A percentile compares a stretch with the other conserved stretches of the same genome.
phyloP scores from a whole-genome alignment of 129 eudicot species.

The Rutidosis leptorrhynchoides region DNA sequence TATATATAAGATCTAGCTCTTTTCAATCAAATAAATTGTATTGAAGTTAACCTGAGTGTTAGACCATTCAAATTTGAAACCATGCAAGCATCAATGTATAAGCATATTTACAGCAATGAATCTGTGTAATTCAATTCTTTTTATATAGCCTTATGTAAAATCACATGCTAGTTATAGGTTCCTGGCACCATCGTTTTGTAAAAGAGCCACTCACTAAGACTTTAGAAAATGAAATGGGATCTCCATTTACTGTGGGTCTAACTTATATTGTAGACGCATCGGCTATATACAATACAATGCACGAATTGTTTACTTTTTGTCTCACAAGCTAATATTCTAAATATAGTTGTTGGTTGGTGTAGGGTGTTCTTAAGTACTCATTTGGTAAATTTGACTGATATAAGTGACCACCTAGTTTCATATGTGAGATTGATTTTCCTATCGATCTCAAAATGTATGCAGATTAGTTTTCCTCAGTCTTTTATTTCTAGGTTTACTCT shows the following conservation, averaged over 20 bases:
- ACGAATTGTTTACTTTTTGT: not conserved
- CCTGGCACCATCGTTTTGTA: not conserved
- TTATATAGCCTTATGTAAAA: not conserved
- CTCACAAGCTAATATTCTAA: not conserved
- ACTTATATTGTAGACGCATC: not conserved
- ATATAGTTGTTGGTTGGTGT: not conserved
- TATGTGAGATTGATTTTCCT: not conserved
- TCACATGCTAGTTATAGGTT: slow-evolving; percentile 1
- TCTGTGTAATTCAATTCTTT: not conserved
- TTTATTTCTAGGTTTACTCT: slow-evolving; percentile 13
- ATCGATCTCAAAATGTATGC: not conserved
- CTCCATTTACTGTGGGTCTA: not conserved
- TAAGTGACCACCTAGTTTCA: slow-evolving; percentile 8
- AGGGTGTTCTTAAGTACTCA: not conserved
- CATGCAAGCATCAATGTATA: not conserved
- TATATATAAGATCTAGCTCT: not conserved
- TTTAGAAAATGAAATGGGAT: not conserved
- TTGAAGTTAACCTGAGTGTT: not conserved
- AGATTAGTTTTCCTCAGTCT: not conserved
- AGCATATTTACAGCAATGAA: not conserved
- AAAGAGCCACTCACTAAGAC: slow-evolving; percentile 10
- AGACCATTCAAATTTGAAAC: not conserved
- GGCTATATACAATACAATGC: not conserved
- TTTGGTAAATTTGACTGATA: not conserved
- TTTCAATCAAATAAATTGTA: not conserved